These are phyloP conservation scores for Pseudogymnoascus sp. DNA, from an alignment of 2,329 filamentous ascomycete genomes.

Conservation along the genomic window DNA sequence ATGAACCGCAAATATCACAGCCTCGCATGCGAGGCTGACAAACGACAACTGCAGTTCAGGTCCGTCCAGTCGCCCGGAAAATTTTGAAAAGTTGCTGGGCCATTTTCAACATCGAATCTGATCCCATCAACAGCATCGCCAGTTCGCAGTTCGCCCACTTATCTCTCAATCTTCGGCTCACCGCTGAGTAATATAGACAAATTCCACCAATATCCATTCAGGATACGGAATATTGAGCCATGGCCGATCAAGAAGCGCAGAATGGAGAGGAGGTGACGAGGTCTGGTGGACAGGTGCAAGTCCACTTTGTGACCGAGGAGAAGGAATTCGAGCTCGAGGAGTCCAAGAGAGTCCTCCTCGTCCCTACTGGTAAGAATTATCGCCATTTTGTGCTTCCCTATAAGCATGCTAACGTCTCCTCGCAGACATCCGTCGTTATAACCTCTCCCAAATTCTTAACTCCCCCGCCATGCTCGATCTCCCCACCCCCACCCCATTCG, in stretches of 20 bases:
- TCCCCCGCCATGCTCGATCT: conserved; percentile 65
- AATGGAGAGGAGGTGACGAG: conserved; percentile 6
- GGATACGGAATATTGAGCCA: conserved; percentile 1
- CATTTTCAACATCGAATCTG: conserved; percentile 8
- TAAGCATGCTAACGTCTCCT: conserved; percentile 9
- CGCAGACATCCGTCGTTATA: conserved; percentile 61
- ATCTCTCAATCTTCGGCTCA: background rate
- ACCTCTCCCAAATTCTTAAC: conserved; percentile 63
- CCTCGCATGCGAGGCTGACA: conserved; percentile 9
- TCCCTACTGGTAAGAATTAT: conserved; percentile 46
- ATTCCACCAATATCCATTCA: background rate
- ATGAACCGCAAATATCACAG: background rate
- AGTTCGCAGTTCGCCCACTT: background rate
- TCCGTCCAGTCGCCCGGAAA: conserved; percentile 2
- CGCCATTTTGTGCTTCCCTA: background rate
- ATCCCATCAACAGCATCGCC: background rate
- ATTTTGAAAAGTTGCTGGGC: conserved; percentile 9
- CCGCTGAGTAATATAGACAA: background rate
- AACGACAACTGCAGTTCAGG: conserved; percentile 3
- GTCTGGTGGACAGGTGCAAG: conserved; percentile 49
- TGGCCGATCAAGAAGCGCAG: conserved; percentile 1
- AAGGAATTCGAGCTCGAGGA: conserved; percentile 57
- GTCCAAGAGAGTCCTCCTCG: conserved; percentile 53
- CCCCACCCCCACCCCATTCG: conserved; percentile 65
- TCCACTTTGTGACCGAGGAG: conserved; percentile 60